These are phyloP conservation scores for Sugiyamaella japonica DNA, from an alignment of 1,139 yeast species.

Conservation along the genomic window DNA sequence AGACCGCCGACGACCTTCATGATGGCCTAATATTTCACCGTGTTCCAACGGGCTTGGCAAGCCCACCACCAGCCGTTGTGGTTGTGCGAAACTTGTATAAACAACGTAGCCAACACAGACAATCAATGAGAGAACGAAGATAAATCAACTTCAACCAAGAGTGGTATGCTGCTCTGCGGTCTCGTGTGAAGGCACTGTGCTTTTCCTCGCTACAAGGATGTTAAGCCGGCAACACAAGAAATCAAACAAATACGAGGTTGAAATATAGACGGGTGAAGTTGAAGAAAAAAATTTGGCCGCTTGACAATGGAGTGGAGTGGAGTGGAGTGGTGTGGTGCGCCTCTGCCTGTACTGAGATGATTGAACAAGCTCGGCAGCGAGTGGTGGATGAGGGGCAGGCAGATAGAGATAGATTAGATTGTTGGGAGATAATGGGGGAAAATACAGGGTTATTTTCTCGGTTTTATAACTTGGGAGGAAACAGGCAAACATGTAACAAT, in stretches of 20 bases:
- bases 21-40: neutral
- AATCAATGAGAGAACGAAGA: no score
- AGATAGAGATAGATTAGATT: neutral
- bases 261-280: neutral
- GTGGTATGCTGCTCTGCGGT: neutral
- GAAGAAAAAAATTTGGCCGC: no score
- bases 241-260: no score
- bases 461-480: neutral
- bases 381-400: neutral
- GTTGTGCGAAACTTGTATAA: no score
- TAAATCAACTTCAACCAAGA: no score
- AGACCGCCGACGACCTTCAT: slow-evolving; percentile 1
- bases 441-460: neutral
- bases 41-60: no score
- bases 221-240: neutral
- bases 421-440: neutral
- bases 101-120: no score
- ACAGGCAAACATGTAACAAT: neutral
- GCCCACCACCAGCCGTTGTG: no score
- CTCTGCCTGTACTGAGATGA: neutral
- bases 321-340: neutral
- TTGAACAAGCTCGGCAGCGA: neutral
- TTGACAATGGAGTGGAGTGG: no score
- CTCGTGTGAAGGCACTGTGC: neutral
- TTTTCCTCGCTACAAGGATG: neutral